phyloP scores from a whole-genome alignment of 2,329 filamentous ascomycete genomes.

The Parastagonospora nodorum region DNA sequence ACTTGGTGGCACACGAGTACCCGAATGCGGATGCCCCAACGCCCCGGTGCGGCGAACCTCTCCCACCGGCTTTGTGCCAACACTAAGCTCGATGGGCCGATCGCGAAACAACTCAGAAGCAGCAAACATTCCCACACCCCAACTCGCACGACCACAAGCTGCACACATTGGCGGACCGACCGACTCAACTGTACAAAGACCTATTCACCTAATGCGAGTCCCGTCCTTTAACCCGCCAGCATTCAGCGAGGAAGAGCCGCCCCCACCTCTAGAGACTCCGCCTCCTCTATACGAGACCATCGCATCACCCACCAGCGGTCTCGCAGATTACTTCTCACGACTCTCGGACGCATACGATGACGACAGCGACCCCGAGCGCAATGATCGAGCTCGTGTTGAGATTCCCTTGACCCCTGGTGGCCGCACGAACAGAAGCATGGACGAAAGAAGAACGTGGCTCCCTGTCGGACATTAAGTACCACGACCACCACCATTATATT shows the following conservation, averaged over 20 bases:
- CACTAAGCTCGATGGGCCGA: slow-evolving; percentile 61
- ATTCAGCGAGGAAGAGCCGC: slow-evolving; percentile 80
- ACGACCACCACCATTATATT: slow-evolving; percentile 12
- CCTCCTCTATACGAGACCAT: slow-evolving; percentile 85
- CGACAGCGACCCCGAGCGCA: slow-evolving; percentile 58
- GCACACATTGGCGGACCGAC: slow-evolving; percentile 53
- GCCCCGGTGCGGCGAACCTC: slow-evolving; percentile 60
- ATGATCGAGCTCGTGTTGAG: slow-evolving; percentile 53
- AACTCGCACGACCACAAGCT: slow-evolving; percentile 58
- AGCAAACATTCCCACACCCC: slow-evolving; percentile 21
- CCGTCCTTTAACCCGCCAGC: slow-evolving; percentile 89
- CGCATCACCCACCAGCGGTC: slow-evolving; percentile 69
- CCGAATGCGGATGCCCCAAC: slow-evolving; percentile 69
- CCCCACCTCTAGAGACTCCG: slow-evolving; percentile 75
- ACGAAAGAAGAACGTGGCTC: slow-evolving; percentile 63
- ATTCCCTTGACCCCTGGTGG: slow-evolving; percentile 68
- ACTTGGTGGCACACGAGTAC: slow-evolving; percentile 39
- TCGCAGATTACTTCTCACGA: slow-evolving; percentile 87
- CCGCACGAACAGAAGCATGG: slow-evolving; percentile 67
- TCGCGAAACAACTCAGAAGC: slow-evolving; percentile 33
- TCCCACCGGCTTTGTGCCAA: slow-evolving; percentile 59
- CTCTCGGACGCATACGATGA: slow-evolving; percentile 69
- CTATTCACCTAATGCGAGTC: slow-evolving; percentile 81
- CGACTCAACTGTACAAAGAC: slow-evolving; percentile 61
- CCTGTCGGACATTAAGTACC: slow-evolving; percentile 44